Evolutionary conservation across 2,329 filamentous ascomycete species (phyloP), one percentile per base, ranked within the genome.

Genomic region (Colletotrichum sp.): DNA sequence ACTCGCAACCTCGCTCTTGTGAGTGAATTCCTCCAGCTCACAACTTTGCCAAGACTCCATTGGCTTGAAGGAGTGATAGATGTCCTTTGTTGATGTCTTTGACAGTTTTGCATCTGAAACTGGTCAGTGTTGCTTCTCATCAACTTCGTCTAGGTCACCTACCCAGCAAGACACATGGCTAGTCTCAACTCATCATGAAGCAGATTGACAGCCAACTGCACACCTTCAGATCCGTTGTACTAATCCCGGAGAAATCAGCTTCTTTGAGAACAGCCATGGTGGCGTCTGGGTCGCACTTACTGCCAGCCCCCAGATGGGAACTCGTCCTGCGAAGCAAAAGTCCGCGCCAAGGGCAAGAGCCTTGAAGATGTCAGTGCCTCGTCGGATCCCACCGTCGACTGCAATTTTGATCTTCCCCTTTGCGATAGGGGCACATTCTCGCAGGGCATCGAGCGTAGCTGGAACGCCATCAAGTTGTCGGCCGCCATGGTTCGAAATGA

Each of bases 181-280:
- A 56, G 24, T 18, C 28, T 28, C 21, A 56, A 56, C 24, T 56
- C 52, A 14, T 56, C 52, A 28, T 28, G 52, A 26, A 56, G 21
- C 21, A 56, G 24, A 28, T 56, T 56, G 21, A 28, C 52, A 2
- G 52, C 52, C 21, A 56, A 28, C 13, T 26, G 52, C 13, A 56
- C 52, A 56, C 52, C 52, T 28, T 56, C 52, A 28, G 52, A 56
- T 24, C 52, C 52, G 2, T 56, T 56, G 4, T 56, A 56, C 52
- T 56, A 14, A 21, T 26, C 12, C 4, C n/a, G 52, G 3, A 2
- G 3, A 0, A 3, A 3, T 56, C 21, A 56, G 52, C 6, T 9
- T 16, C 6, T 3, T 21, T 8, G 4, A 4, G 3, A 12, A 24
- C 3, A 56, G 12, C 4, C 21, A 56, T 3, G 0, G 6, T 5